Evolutionary conservation across 176 grass and related monocot species (phyloP).

Genomic region (Leersia perrieri): DNA sequence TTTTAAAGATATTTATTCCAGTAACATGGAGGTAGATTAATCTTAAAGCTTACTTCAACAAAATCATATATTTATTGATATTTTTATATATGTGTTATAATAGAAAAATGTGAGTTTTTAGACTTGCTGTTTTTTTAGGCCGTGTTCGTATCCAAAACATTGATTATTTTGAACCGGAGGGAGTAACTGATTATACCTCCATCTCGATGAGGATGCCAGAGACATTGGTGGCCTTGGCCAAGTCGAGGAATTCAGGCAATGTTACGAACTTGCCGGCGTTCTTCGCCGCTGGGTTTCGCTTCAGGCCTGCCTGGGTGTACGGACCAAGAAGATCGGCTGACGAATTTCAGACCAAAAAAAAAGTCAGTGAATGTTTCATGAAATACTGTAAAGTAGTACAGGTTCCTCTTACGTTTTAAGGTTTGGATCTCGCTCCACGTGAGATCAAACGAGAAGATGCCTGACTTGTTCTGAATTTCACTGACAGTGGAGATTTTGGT

Average conservation of each 20-base stretch:
- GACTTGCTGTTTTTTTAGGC: too few relatives aligned
- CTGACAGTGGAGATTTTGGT: constrained; percentile 34
- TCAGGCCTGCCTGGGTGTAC: constrained; percentile 45
- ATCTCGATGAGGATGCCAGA: constrained; percentile 75
- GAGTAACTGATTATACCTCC: constrained; percentile 69
- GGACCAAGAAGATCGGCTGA: constrained; percentile 61
- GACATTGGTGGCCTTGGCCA: constrained; percentile 66
- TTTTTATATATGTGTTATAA: too few relatives aligned
- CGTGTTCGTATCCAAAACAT: too few relatives aligned
- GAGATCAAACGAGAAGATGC: constrained; percentile 90
- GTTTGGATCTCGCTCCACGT: constrained; percentile 83
- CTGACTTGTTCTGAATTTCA: constrained; percentile 64
- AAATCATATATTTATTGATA: too few relatives aligned
- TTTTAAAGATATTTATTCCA: too few relatives aligned
- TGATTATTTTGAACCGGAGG: too few relatives aligned
- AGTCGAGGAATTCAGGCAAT: constrained; percentile 58
- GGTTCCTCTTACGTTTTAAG: constrained; percentile 56
- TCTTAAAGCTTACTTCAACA: too few relatives aligned
- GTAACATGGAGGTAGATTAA: too few relatives aligned
- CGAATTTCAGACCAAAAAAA: background rate
- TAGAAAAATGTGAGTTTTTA: too few relatives aligned
- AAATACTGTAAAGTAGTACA: background rate
- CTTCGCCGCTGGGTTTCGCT: constrained; percentile 78
- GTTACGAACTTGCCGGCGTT: constrained; percentile 74
- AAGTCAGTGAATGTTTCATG: constrained; percentile 12